A percentile compares a stretch with the other conserved stretches of the same genome.
Conservation (phyloP, 305 asterid genomes). For the Solanum hybrid region DNA sequence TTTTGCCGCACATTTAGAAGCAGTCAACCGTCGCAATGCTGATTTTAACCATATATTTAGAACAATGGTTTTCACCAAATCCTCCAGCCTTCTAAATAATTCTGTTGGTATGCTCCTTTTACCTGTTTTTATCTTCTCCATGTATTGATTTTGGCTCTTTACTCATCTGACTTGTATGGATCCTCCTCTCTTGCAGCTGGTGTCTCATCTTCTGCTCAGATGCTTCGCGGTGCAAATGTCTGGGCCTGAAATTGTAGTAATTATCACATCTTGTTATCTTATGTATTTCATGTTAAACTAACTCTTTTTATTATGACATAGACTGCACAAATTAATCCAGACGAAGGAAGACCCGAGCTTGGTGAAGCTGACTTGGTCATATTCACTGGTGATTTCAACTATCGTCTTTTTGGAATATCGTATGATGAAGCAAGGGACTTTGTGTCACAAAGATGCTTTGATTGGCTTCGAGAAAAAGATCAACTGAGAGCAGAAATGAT, state of each 20-base stretch:
- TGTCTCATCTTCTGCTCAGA: slow-evolving; percentile 81
- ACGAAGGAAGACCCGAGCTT: slow-evolving; percentile 80
- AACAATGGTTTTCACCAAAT: slow-evolving; percentile 66
- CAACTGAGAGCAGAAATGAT: slow-evolving; percentile 89
- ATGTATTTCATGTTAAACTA: neutral
- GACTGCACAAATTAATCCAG: slow-evolving; percentile 42
- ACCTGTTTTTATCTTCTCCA: slow-evolving; percentile 50
- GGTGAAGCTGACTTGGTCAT: slow-evolving; percentile 86
- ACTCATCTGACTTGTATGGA: slow-evolving; percentile 61
- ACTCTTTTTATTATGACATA: slow-evolving; percentile 19
- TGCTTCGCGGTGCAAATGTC: slow-evolving; percentile 68
- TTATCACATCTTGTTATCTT: neutral
- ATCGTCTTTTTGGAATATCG: slow-evolving; percentile 89
- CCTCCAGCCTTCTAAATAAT: slow-evolving; percentile 46
- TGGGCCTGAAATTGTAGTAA: slow-evolving; percentile 6
- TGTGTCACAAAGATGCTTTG: slow-evolving; percentile 91
- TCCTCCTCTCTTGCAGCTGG: slow-evolving; percentile 78
- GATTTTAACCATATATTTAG: slow-evolving; percentile 83
- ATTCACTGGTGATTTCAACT: slow-evolving; percentile 84
- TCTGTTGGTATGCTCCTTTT: slow-evolving; percentile 74
- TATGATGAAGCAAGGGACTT: slow-evolving; percentile 96
- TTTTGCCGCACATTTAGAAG: slow-evolving; percentile 94
- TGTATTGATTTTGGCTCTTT: slow-evolving; percentile 53
- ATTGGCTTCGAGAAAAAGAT: slow-evolving; percentile 95
- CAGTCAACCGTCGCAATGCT: slow-evolving; percentile 83